Evolutionary conservation across 768 basidiomycete species (phyloP).

Genomic region (Xerocomellus amylosporus): DNA sequence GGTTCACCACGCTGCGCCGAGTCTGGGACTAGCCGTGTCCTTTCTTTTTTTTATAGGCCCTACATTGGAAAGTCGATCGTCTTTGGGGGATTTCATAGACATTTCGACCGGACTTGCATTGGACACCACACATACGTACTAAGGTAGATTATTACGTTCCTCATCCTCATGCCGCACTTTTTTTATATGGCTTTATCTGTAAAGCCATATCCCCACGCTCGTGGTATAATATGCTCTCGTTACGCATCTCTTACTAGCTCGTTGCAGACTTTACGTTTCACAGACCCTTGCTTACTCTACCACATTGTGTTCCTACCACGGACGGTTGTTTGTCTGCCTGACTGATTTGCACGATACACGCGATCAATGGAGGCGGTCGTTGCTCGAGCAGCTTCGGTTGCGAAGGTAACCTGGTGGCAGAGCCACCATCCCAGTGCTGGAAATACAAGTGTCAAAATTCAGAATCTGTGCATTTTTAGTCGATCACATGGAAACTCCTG

Average conservation of each 20-base stretch:
- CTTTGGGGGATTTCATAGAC: slow-evolving; percentile 23
- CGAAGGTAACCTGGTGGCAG: background rate
- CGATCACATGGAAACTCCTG: too few species aligned
- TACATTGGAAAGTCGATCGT: slow-evolving; percentile 2
- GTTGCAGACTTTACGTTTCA: slow-evolving; percentile 1
- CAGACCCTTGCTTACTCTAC: slow-evolving; percentile 7
- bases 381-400: background rate
- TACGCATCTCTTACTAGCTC: slow-evolving; percentile 3
- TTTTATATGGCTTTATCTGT: slow-evolving; percentile 14
- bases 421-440: background rate
- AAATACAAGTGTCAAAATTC: too few species aligned
- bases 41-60: background rate
- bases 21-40: slow-evolving; percentile 22
- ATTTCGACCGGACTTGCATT: slow-evolving; percentile 28
- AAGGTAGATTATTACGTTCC: slow-evolving; percentile 26
- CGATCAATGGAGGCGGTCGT: slow-evolving; percentile 5
- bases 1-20: slow-evolving; percentile 35
- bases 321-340: slow-evolving; percentile 1
- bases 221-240: slow-evolving; percentile 26
- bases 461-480: too few species aligned
- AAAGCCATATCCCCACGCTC: slow-evolving; percentile 10
- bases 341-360: slow-evolving; percentile 1
- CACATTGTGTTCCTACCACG: background rate
- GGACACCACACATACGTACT: slow-evolving; percentile 30
- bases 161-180: slow-evolving; percentile 23